Conservation (phyloP, 176 grass and related monocot species). For the Lolium perenne region DNA sequence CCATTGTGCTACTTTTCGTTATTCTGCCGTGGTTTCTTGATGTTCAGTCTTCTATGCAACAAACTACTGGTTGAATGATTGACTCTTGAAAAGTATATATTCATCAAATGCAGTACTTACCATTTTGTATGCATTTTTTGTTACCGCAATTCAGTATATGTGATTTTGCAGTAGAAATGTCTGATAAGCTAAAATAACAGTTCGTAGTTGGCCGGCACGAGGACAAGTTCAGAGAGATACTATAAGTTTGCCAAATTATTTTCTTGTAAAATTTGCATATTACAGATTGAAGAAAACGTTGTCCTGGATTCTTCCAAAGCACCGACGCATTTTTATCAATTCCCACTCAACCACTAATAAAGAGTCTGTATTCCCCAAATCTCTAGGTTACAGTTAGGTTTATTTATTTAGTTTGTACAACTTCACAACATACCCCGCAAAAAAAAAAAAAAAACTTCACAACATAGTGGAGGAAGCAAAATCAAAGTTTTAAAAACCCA, state of each 20-base stretch:
- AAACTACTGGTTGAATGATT: not conserved
- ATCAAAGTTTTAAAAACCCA: too few relatives aligned
- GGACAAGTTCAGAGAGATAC: not conserved
- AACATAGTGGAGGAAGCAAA: too few relatives aligned
- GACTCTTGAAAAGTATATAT: not conserved
- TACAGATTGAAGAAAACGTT: not conserved
- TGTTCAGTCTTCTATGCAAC: not conserved
- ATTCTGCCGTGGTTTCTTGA: not conserved
- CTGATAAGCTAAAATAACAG: not conserved
- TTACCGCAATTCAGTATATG: not conserved
- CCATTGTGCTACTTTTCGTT: too few relatives aligned
- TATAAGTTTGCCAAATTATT: too few relatives aligned
- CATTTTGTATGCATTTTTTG: not conserved
- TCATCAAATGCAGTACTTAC: not conserved
- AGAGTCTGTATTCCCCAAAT: not conserved
- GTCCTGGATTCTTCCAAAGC: not conserved
- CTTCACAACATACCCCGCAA: too few relatives aligned
- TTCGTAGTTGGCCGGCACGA: too few relatives aligned
- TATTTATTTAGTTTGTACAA: too few relatives aligned
- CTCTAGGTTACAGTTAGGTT: not conserved
- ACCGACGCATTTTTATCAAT: not conserved
- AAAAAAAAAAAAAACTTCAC: too few relatives aligned
- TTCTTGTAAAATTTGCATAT: too few relatives aligned
- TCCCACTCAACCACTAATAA: not conserved
- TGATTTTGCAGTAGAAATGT: not conserved